Conservation (phyloP, 2,329 filamentous ascomycete species). For the Xylaria digitata region DNA sequence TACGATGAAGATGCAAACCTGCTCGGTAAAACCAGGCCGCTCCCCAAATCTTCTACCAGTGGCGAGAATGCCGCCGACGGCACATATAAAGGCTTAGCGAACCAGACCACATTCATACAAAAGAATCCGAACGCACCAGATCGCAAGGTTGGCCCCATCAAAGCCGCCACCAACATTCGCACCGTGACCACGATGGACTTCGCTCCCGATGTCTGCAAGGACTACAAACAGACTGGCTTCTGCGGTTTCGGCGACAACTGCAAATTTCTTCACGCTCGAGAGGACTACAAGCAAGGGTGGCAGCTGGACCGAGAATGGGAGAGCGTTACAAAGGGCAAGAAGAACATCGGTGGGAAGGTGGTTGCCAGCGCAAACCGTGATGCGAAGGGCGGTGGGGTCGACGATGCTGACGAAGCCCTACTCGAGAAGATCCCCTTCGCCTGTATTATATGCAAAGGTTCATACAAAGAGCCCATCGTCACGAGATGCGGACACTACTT, state of each 20-base stretch:
- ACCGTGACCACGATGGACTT: conserved; percentile 93
- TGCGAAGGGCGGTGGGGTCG: conserved; percentile 55
- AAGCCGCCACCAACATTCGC: conserved; percentile 88
- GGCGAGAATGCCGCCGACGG: conserved; percentile 60
- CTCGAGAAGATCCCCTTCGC: conserved; percentile 88
- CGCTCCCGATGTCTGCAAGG: conserved; percentile 93
- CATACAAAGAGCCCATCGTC: conserved; percentile 82
- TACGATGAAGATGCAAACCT: conserved; percentile 79
- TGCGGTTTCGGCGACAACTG: conserved; percentile 82
- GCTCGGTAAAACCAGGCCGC: conserved; percentile 65
- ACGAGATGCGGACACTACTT: conserved; percentile 98
- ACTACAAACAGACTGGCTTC: conserved; percentile 83
- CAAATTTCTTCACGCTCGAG: conserved; percentile 81
- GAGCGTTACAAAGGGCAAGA: conserved; percentile 78
- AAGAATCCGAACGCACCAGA: conserved; percentile 81
- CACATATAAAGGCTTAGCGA: conserved; percentile 80
- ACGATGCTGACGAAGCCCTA: conserved; percentile 73
- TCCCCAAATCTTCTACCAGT: conserved; percentile 47
- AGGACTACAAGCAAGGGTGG: conserved; percentile 92
- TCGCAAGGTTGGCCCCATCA: conserved; percentile 83
- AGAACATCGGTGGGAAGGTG: conserved; percentile 69
- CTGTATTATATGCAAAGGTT: conserved; percentile 84
- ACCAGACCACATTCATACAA: conserved; percentile 78
- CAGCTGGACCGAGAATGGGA: conserved; percentile 97
- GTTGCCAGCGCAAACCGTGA: conserved; percentile 69